A percentile compares a stretch with the other conserved stretches of the same genome.
Evolutionary conservation across 2,329 filamentous ascomycete species (phyloP).

Genomic region (Uncinocarpus reesii): DNA sequence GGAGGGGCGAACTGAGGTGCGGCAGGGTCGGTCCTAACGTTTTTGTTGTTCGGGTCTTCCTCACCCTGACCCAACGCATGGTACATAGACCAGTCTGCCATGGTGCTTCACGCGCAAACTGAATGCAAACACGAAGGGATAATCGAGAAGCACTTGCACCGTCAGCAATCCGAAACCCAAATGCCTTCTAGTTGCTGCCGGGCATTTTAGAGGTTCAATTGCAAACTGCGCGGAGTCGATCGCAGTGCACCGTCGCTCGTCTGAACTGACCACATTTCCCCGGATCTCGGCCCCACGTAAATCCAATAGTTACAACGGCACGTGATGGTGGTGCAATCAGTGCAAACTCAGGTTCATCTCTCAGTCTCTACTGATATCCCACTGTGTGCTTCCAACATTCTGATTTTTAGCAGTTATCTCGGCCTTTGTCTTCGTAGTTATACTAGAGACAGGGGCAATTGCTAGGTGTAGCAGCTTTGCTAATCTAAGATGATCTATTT

Average conservation of each 20-base stretch:
- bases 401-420: too few relatives aligned
- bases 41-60: slow-evolving; percentile 48
- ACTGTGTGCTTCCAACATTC: too few relatives aligned
- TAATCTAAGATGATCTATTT: too few relatives aligned
- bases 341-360: background rate
- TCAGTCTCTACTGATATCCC: too few relatives aligned
- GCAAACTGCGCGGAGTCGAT: background rate
- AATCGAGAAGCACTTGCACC: background rate
- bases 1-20: slow-evolving; percentile 44
- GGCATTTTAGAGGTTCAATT: slow-evolving; percentile 3
- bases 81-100: slow-evolving; percentile 37
- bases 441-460: too few relatives aligned
- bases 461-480: too few relatives aligned
- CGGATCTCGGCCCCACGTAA: slow-evolving; percentile 1
- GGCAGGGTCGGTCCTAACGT: slow-evolving; percentile 41
- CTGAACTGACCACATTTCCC: slow-evolving; percentile 12
- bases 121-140: background rate
- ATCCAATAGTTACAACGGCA: background rate
- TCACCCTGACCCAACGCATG: slow-evolving; percentile 30
- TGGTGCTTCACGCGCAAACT: slow-evolving; percentile 21
- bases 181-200: background rate
- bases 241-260: background rate
- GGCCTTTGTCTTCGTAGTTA: too few relatives aligned
- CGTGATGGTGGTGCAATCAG: background rate
- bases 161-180: background rate